Evolutionary conservation across 768 basidiomycete genomes (phyloP).

Genomic region (Mrakia frigida): DNA sequence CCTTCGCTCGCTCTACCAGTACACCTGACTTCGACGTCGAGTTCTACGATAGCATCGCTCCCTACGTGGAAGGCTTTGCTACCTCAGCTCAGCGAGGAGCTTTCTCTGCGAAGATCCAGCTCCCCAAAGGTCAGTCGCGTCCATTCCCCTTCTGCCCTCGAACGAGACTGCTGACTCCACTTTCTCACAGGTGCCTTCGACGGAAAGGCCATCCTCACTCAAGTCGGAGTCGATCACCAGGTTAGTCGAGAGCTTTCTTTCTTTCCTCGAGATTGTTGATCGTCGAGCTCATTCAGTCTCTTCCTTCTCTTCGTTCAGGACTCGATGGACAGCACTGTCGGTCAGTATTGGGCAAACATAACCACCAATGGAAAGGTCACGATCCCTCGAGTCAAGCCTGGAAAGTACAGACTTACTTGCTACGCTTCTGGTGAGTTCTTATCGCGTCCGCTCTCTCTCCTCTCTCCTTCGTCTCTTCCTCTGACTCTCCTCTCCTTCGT

Average conservation of each 20-base stretch:
- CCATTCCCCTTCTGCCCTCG: not conserved
- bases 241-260: not conserved
- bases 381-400: conserved; percentile 36
- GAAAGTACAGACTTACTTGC: conserved; percentile 32
- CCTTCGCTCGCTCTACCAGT: not conserved
- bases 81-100: conserved; percentile 29
- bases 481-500: not conserved
- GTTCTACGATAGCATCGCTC: conserved; percentile 37
- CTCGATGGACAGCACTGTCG: conserved; percentile 1
- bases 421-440: conserved; percentile 2
- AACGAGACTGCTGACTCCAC: not conserved
- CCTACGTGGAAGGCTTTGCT: conserved; percentile 32
- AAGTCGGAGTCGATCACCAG: conserved; percentile 35
- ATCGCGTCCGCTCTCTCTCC: not conserved
- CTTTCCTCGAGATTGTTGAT: not conserved
- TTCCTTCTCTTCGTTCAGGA: not conserved
- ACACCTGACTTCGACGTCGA: conserved; percentile 31
- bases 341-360: conserved; percentile 38
- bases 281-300: not conserved
- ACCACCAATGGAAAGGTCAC: conserved; percentile 27
- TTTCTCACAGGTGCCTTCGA: conserved; percentile 25
- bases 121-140: conserved; percentile 26
- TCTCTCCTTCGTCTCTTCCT: not conserved
- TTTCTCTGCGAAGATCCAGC: conserved; percentile 30
- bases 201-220: conserved; percentile 33